Evolutionary conservation across 2,329 filamentous ascomycete genomes (phyloP).

Genomic region (Alternaria angustiovoidea): DNA sequence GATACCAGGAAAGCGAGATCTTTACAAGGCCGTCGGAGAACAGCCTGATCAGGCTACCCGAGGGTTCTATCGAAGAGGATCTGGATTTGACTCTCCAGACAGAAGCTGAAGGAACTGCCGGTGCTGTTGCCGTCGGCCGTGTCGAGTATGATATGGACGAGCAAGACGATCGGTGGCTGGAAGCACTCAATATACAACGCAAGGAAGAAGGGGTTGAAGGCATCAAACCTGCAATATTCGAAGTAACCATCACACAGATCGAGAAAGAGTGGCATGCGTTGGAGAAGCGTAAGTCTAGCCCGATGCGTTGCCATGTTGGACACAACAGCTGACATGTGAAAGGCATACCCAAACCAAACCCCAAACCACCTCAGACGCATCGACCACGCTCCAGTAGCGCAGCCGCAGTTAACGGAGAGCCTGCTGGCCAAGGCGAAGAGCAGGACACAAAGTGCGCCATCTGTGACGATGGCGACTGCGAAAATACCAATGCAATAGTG

Average conservation of each 20-base stretch:
- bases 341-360: constrained; percentile 91
- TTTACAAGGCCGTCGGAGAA: constrained; percentile 77
- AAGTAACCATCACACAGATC: constrained; percentile 98
- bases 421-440: constrained; percentile 81
- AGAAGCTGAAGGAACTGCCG: constrained; percentile 67
- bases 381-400: constrained; percentile 91
- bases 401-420: constrained; percentile 93
- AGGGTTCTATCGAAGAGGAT: constrained; percentile 70
- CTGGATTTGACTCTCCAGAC: constrained; percentile 64
- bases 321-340: constrained; percentile 12
- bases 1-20: constrained; percentile 93
- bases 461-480: constrained; percentile 98
- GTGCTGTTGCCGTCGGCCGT: constrained; percentile 68
- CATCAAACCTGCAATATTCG: constrained; percentile 93
- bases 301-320: not conserved
- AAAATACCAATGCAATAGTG: constrained; percentile 98
- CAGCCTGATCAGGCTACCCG: constrained; percentile 70
- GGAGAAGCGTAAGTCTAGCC: constrained; percentile 72
- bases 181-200: constrained; percentile 80
- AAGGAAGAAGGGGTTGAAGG: constrained; percentile 77
- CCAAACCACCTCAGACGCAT: constrained; percentile 94
- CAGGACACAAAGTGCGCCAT: constrained; percentile 97
- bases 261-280: constrained; percentile 98
- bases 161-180: constrained; percentile 96
- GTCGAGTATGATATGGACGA: constrained; percentile 99